Base-by-base conservation (phyloP, 164 flowering plant genomes). In the Magnolia kwangsiensis region DNA sequence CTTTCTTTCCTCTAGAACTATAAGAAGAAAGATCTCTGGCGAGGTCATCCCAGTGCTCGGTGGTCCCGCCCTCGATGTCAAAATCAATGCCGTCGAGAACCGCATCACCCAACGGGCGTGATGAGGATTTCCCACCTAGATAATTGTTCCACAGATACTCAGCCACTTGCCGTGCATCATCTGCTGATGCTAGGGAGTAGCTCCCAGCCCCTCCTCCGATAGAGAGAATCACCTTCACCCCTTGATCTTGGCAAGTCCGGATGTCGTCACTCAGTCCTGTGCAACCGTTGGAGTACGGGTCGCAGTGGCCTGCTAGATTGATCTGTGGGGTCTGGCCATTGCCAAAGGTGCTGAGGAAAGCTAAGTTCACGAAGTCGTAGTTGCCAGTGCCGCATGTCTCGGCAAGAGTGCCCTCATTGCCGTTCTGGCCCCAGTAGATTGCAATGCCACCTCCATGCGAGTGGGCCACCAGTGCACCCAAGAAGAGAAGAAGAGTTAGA, bases 351-450 rank as follows among this genome's bases (percentile, higher is more conserved):
- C 13, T 11, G 0, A 79, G 81, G 81, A 79, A 79, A 23, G 81
- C 81, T 23, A 79, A 23, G 81, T 79, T 79, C 24, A 79, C 71
- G 45, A 63, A 69, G 3, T 18, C 71, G 23, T 74, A 79, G 51
- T 79, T 75, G 23, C 81, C 75, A 4, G 81, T 79, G 55, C 55
- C 78, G 16, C 81, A 79, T 45, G 81, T 51, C 8, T 75, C 75
- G n/a, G 74, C 75, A 6, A 79, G 24, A 29, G 71, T 75, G 8
- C 81, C 78, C 50, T 74, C 77, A 20, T 63, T 50, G 5, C n/a
- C 45, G 66, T 64, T 74, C 70, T 78, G 81, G 74, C 81, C 81
- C 81, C 81, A 78, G 70, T 78, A 78, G 16, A 70, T 51, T 27
- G 74, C 74, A 11, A 78, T 74, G 9, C 66, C 67, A 16, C 69